phyloP scores from a whole-genome alignment of 1,284 basidiomycete species.

The Cutaneotrichosporon sp. region DNA sequence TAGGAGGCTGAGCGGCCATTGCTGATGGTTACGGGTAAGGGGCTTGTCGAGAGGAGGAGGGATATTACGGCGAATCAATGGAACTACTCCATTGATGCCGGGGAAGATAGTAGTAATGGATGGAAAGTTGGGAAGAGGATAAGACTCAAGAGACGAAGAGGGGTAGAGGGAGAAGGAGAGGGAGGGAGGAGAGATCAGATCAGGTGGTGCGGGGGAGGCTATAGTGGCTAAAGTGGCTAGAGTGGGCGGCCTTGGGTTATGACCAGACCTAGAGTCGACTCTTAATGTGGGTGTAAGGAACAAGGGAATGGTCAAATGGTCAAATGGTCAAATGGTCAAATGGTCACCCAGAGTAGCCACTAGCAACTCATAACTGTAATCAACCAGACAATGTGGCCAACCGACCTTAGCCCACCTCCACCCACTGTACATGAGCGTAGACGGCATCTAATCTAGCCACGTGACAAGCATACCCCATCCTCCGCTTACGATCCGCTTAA shows the following conservation, averaged over 20 bases:
- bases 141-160: background rate
- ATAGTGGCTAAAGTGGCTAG: background rate
- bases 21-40: background rate
- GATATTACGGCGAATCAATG: background rate
- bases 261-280: too few species aligned
- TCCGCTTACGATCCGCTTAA: too few species aligned
- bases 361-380: too few species aligned
- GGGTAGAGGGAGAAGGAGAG: background rate
- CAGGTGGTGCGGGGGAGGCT: background rate
- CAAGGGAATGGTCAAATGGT: too few species aligned
- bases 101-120: background rate
- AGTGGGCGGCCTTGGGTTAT: too few species aligned
- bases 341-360: too few species aligned
- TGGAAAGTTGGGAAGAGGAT: background rate
- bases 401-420: background rate
- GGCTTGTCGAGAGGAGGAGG: background rate
- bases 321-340: too few species aligned
- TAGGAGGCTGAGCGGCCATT: slow-evolving; percentile 32
- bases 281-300: too few species aligned
- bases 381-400: background rate
- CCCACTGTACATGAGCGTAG: background rate
- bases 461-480: background rate
- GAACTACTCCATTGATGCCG: background rate
- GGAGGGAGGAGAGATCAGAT: background rate
- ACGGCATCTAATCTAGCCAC: background rate